phyloP scores from a whole-genome alignment of 371 early-diverging fungal genomes.

The Batkoa obscura region DNA sequence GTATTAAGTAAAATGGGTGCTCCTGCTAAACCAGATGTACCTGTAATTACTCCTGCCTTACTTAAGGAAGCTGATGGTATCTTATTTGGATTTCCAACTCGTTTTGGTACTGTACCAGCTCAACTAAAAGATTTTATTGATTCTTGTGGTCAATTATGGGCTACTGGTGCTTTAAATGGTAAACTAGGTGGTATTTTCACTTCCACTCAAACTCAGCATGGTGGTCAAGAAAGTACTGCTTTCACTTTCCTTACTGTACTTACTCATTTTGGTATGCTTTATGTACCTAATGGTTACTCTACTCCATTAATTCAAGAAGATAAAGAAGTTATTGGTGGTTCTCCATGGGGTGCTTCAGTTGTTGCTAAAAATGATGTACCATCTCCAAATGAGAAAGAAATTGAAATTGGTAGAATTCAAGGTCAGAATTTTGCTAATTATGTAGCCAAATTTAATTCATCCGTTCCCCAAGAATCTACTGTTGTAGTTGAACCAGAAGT shows the following conservation, averaged over 20 bases:
- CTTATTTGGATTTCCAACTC: conserved; percentile 59
- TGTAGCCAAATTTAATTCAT: background rate
- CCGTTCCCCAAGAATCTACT: conserved; percentile 13
- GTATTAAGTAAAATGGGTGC: conserved; percentile 54
- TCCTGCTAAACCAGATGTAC: conserved; percentile 31
- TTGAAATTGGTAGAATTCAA: conserved; percentile 36
- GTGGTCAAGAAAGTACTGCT: conserved; percentile 65
- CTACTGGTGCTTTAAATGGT: conserved; percentile 33
- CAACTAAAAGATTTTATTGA: conserved; percentile 57
- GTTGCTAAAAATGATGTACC: conserved; percentile 34
- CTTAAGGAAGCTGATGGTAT: conserved; percentile 51
- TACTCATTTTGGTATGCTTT: conserved; percentile 62
- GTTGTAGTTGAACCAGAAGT: background rate
- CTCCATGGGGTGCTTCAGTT: conserved; percentile 49
- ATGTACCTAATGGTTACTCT: conserved; percentile 49
- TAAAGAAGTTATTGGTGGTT: conserved; percentile 37
- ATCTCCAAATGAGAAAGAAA: conserved; percentile 37
- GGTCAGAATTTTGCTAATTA: conserved; percentile 28
- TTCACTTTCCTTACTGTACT: conserved; percentile 42
- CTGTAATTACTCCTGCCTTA: conserved; percentile 30
- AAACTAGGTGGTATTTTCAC: conserved; percentile 57
- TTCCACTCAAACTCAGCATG: conserved; percentile 48
- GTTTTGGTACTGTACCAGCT: conserved; percentile 52
- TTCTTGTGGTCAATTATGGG: conserved; percentile 55
- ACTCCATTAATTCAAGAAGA: conserved; percentile 26